These are phyloP conservation scores for Pseudomonodictys pantanalensis DNA, from an alignment of 495 filamentous ascomycete species.

Conservation along the genomic window DNA sequence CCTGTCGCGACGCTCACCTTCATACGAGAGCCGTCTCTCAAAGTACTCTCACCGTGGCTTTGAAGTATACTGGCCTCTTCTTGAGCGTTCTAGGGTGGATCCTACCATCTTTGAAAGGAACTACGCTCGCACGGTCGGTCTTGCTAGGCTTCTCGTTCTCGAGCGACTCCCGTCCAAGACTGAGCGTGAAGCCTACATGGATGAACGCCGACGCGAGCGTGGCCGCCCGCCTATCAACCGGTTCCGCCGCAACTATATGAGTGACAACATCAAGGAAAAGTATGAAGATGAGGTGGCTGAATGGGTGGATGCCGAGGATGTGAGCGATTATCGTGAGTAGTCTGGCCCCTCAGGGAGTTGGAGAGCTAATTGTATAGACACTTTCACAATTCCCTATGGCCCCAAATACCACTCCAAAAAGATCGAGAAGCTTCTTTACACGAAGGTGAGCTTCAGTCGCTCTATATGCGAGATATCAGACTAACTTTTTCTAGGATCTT, in stretches of 20 bases:
- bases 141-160: constrained; percentile 76
- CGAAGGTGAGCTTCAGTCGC: too few species aligned
- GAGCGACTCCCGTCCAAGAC: constrained; percentile 66
- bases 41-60: constrained; percentile 84
- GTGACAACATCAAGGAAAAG: constrained; percentile 66
- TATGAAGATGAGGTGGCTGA: constrained; percentile 77
- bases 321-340: constrained; percentile 61
- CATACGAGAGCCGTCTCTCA: constrained; percentile 82
- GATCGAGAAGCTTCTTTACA: constrained; percentile 76
- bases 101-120: constrained; percentile 81
- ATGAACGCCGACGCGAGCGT: constrained; percentile 63
- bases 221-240: constrained; percentile 54
- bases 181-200: constrained; percentile 64
- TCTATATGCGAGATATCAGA: too few species aligned
- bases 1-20: constrained; percentile 72
- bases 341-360: constrained; percentile 52
- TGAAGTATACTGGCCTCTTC: constrained; percentile 70
- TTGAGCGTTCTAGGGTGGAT: constrained; percentile 71
- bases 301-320: constrained; percentile 70
- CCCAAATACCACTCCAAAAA: constrained; percentile 63
- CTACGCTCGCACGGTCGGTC: constrained; percentile 67
- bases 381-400: constrained; percentile 68
- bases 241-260: constrained; percentile 28
- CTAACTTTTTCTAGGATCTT: too few species aligned
- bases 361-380: constrained; percentile 4